Evolutionary conservation across 352 stramenopile genomes (phyloP).

Genomic region (Pythium aristosporum): DNA sequence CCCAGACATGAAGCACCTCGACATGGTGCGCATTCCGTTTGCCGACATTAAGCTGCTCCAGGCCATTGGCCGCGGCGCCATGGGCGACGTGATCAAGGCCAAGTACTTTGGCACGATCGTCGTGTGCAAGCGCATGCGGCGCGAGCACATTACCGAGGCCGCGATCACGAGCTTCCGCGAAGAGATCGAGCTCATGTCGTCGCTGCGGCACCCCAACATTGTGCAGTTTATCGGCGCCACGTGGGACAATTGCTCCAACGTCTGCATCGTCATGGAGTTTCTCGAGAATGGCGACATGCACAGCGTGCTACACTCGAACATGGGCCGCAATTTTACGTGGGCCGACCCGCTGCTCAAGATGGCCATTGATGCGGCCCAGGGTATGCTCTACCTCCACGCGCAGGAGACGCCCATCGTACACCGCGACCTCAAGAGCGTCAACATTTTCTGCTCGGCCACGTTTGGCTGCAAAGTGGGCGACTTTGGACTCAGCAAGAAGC

Average conservation of each 20-base stretch:
- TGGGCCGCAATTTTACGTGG: constrained; percentile 85
- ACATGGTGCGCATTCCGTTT: constrained; percentile 84
- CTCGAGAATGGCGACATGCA: constrained; percentile 90
- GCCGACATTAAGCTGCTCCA: constrained; percentile 79
- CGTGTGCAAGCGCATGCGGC: constrained; percentile 86
- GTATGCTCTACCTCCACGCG: constrained; percentile 88
- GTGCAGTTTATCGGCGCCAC: constrained; percentile 89
- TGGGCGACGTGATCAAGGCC: constrained; percentile 89
- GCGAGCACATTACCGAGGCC: constrained; percentile 73
- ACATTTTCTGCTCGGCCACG: constrained; percentile 85
- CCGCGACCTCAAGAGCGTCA: constrained; percentile 87
- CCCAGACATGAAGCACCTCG: constrained; percentile 72
- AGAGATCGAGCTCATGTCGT: constrained; percentile 87
- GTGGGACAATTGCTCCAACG: constrained; percentile 87
- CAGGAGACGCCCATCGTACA: constrained; percentile 83
- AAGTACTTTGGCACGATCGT: constrained; percentile 87
- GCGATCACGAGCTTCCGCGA: constrained; percentile 79
- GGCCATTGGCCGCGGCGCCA: constrained; percentile 73
- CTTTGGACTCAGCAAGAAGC: constrained; percentile 81
- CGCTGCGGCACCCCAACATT: constrained; percentile 84
- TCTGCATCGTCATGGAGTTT: constrained; percentile 90
- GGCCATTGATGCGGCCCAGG: constrained; percentile 80
- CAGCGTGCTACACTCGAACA: constrained; percentile 73
- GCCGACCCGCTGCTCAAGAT: constrained; percentile 85
- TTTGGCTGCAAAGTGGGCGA: constrained; percentile 89